Conservation (phyloP, 1,284 basidiomycete genomes). For the Ceratobasidium sp. region DNA sequence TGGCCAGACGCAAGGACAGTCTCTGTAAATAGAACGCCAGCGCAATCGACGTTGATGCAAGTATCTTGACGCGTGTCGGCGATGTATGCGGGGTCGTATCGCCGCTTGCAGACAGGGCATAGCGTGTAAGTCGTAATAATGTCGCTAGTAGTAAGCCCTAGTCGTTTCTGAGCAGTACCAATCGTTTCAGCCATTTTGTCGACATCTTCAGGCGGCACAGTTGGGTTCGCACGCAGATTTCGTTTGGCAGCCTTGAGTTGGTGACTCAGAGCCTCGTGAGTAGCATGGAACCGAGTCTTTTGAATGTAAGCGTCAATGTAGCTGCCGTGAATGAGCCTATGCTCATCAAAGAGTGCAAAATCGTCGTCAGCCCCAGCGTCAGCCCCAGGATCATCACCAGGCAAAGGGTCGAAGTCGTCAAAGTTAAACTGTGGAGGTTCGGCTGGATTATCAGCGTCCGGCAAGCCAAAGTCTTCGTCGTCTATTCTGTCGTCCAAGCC, state of each 20-base stretch:
- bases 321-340: not conserved
- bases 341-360: constrained; percentile 12
- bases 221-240: not conserved
- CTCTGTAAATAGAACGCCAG: not conserved
- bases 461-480: not conserved
- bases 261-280: constrained; percentile 14
- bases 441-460: not conserved
- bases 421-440: not conserved
- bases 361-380: not conserved
- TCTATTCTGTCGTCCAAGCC: not conserved
- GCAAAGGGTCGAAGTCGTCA: not conserved
- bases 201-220: not conserved
- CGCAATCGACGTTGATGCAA: not conserved
- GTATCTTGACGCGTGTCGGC: not conserved
- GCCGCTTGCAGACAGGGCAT: not conserved
- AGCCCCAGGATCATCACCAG: not conserved
- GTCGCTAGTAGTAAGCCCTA: not conserved
- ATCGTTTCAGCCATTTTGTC: constrained; percentile 14
- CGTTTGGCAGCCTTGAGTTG: constrained; percentile 17
- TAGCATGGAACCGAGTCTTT: not conserved
- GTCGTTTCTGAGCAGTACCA: not conserved
- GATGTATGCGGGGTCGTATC: not conserved
- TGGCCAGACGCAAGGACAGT: not conserved
- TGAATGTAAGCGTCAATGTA: constrained; percentile 28
- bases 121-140: not conserved